These are phyloP conservation scores for Xylaria digitata DNA, from an alignment of 2,329 filamentous ascomycete species.

Conservation along the genomic window DNA sequence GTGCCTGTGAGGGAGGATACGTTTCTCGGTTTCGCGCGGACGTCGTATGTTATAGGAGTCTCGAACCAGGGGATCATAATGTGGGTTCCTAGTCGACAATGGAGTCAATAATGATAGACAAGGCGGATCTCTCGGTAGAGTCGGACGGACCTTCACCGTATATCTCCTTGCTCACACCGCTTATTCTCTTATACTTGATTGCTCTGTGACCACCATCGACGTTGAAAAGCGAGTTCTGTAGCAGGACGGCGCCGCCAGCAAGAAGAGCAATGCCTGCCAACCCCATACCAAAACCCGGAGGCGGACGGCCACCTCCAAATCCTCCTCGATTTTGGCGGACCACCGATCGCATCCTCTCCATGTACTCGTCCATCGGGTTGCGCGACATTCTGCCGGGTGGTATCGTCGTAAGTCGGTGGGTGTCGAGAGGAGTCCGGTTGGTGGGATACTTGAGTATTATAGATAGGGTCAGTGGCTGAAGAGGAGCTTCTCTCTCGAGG, in stretches of 20 bases:
- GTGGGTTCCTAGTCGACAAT: slow-evolving; percentile 76
- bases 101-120: slow-evolving; percentile 36
- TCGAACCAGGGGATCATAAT: slow-evolving; percentile 96
- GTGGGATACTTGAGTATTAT: slow-evolving; percentile 9
- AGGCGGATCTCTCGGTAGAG: slow-evolving; percentile 9
- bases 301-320: slow-evolving; percentile 56
- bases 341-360: slow-evolving; percentile 43
- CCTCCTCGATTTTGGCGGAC: slow-evolving; percentile 54
- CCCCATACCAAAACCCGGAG: slow-evolving; percentile 55
- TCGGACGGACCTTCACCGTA: slow-evolving; percentile 82
- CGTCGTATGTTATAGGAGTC: slow-evolving; percentile 95
- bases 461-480: slow-evolving; percentile 15
- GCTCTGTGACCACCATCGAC: slow-evolving; percentile 98
- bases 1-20: slow-evolving; percentile 97
- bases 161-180: slow-evolving; percentile 95
- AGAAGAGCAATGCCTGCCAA: slow-evolving; percentile 58
- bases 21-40: slow-evolving; percentile 96
- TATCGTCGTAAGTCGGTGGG: slow-evolving; percentile 2
- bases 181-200: slow-evolving; percentile 96
- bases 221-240: slow-evolving; percentile 75
- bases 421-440: slow-evolving; percentile 7
- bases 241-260: slow-evolving; percentile 61
- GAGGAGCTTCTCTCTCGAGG: slow-evolving; percentile 27
- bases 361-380: slow-evolving; percentile 48
- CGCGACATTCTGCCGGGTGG: slow-evolving; percentile 48